These are phyloP conservation scores for Ochromonas danica DNA, from an alignment of 108 stramenopile species.

Conservation along the genomic window DNA sequence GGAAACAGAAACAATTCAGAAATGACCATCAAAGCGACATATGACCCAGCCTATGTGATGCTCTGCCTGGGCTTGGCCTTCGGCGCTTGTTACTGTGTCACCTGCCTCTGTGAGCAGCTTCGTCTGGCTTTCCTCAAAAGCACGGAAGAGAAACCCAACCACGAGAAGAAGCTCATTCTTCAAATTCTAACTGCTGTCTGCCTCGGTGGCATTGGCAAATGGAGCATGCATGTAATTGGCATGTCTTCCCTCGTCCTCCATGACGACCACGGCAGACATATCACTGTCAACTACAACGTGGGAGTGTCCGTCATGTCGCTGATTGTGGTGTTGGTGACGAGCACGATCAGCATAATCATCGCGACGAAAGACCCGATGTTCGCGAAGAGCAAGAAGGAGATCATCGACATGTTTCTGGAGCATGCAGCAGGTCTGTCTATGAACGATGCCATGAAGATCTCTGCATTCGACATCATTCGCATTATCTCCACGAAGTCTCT, in stretches of 20 bases:
- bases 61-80: neutral
- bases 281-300: neutral
- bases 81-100: neutral
- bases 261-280: neutral
- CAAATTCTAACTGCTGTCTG: neutral
- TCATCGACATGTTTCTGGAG: neutral
- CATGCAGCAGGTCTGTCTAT: neutral
- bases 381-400: neutral
- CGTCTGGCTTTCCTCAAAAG: too few relatives aligned
- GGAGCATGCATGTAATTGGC: constrained; percentile 17
- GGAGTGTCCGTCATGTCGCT: neutral
- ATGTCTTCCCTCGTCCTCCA: neutral
- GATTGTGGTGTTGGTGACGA: neutral
- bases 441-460: neutral
- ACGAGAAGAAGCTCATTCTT: neutral
- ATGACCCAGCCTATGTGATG: too few relatives aligned
- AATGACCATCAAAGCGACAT: too few relatives aligned
- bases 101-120: neutral
- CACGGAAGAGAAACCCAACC: neutral
- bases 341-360: neutral
- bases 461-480: neutral
- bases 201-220: neutral
- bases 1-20: too few relatives aligned
- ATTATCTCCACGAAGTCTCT: neutral
- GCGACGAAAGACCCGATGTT: neutral